Percentiles rank a stretch among this genome's conserved stretches.
These are phyloP conservation scores for Cytospora chrysosperma DNA, from an alignment of 2,329 filamentous ascomycete genomes.

Conservation along the genomic window DNA sequence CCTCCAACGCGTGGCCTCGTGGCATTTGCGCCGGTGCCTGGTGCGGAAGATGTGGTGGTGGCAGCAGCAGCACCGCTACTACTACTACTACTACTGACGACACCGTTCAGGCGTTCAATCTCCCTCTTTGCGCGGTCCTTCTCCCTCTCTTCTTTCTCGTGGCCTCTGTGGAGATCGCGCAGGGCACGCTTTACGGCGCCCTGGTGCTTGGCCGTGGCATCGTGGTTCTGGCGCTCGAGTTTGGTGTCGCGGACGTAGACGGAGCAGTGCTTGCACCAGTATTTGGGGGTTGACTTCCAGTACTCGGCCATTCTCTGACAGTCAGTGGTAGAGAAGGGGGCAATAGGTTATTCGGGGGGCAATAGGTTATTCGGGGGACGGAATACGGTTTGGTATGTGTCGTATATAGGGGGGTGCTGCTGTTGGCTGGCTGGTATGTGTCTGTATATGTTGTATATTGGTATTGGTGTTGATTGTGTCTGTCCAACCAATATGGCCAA, in stretches of 20 bases:
- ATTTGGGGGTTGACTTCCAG: conserved; percentile 97
- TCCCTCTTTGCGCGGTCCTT: conserved; percentile 81
- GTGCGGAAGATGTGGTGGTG: conserved; percentile 32
- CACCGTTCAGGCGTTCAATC: conserved; percentile 78
- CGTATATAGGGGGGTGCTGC: too few species aligned
- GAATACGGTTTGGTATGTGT: too few species aligned
- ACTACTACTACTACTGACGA: conserved; percentile 45
- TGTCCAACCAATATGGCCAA: too few species aligned
- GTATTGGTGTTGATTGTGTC: too few species aligned
- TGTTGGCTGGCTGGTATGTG: too few species aligned
- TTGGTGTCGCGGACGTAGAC: conserved; percentile 89
- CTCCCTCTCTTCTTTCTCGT: conserved; percentile 78
- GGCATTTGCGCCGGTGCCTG: background rate
- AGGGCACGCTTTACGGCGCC: conserved; percentile 84
- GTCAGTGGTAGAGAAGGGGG: too few species aligned
- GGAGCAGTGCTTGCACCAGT: conserved; percentile 98
- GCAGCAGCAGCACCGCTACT: conserved; percentile 41
- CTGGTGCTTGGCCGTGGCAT: conserved; percentile 83
- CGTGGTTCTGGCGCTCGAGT: conserved; percentile 85
- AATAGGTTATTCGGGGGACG: too few species aligned
- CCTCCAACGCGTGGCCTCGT: background rate
- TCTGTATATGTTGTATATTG: too few species aligned
- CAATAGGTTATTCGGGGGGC: too few species aligned
- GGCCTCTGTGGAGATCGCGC: conserved; percentile 79
- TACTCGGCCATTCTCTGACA: conserved; percentile 79